Conservation (phyloP, 306 rosid species). For the Adenanthera pavonina region DNA sequence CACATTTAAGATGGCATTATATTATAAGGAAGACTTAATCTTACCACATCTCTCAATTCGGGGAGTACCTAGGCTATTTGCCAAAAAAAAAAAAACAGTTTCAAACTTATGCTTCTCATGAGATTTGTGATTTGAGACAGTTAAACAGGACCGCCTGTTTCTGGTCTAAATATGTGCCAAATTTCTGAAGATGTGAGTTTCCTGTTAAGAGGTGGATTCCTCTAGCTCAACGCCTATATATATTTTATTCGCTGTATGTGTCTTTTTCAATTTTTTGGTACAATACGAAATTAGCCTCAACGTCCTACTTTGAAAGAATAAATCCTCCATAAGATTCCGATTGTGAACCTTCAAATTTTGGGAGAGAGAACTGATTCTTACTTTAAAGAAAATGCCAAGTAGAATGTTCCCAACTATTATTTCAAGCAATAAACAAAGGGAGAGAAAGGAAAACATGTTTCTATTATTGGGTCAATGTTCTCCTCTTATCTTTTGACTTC, state of each 20-base stretch:
- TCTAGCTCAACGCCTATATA: neutral
- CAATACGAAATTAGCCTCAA: neutral
- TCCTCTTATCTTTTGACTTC: neutral
- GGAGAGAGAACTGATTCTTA: neutral
- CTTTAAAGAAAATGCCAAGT: neutral
- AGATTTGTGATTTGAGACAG: conserved; percentile 31
- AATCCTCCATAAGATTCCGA: neutral
- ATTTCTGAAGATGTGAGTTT: neutral
- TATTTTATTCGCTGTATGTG: neutral
- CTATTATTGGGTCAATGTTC: conserved; percentile 16
- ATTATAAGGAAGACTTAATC: too few relatives aligned
- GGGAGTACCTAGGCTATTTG: too few relatives aligned
- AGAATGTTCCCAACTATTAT: neutral
- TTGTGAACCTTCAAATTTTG: conserved; percentile 6
- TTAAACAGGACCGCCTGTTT: neutral
- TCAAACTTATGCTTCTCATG: conserved; percentile 31
- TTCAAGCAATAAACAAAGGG: neutral
- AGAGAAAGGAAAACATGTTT: neutral
- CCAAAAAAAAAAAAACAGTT: too few relatives aligned
- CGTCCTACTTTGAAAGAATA: conserved; percentile 12
- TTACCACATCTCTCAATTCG: too few relatives aligned
- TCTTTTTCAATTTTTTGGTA: neutral
- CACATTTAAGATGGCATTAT: too few relatives aligned
- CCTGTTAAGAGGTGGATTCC: neutral
- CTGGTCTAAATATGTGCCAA: neutral